phyloP scores from a whole-genome alignment of 306 rosid species.

The Luffa aegyptiaca region DNA sequence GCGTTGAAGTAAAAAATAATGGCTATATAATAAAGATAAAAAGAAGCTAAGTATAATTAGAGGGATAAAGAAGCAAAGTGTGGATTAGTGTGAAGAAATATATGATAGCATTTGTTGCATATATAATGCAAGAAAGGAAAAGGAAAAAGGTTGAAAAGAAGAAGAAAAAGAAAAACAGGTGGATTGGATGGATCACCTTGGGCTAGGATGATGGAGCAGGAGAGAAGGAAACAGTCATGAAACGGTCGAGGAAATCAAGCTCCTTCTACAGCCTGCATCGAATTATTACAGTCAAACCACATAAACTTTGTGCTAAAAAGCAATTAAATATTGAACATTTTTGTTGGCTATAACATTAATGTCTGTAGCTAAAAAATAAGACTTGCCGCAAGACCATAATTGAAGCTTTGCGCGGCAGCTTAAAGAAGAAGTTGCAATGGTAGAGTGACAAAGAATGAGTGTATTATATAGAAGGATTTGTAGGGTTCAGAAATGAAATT shows the following conservation, averaged over 20 bases:
- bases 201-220: neutral
- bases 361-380: neutral
- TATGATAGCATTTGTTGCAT: neutral
- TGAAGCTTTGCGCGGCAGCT: neutral
- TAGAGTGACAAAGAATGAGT: neutral
- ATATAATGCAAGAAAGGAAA: neutral
- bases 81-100: neutral
- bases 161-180: too few species aligned
- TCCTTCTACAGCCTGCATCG: neutral
- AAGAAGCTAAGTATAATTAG: neutral
- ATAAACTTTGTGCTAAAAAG: neutral
- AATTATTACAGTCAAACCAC: neutral
- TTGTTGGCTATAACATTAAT: neutral
- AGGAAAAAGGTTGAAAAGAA: neutral
- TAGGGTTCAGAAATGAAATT: too few species aligned
- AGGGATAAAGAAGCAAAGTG: neutral
- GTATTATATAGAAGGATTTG: constrained; percentile 1
- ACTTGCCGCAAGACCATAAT: constrained; percentile 42
- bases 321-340: neutral
- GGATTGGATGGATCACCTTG: neutral
- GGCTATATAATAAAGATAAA: neutral
- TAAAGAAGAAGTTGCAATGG: neutral
- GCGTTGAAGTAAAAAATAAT: too few species aligned
- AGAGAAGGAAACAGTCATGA: neutral
- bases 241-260: neutral